These are phyloP conservation scores for Rhodocollybia butyracea DNA, from an alignment of 768 basidiomycete genomes.

Conservation along the genomic window DNA sequence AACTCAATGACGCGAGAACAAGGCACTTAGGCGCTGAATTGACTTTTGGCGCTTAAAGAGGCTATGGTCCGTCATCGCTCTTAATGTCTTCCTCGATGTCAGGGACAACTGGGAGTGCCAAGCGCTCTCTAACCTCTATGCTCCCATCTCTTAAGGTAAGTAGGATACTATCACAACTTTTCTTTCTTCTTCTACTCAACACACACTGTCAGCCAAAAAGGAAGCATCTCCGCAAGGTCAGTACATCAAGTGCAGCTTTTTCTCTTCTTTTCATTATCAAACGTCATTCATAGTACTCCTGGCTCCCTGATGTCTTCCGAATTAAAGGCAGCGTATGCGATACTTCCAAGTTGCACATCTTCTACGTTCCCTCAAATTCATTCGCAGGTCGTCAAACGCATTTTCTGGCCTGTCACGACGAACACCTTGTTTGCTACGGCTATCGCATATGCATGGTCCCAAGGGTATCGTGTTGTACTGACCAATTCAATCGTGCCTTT, in stretches of 20 bases:
- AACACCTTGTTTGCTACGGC: conserved; percentile 71
- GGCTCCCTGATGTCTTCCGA: conserved; percentile 86
- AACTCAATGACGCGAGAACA: no score
- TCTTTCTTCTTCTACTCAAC: conserved; percentile 16
- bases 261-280: background rate
- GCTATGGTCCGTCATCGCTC: no score
- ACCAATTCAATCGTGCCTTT: conserved; percentile 86
- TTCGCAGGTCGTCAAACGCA: conserved; percentile 61
- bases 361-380: background rate
- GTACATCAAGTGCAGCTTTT: background rate
- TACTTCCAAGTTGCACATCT: background rate
- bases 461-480: conserved; percentile 58
- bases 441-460: conserved; percentile 56
- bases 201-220: conserved; percentile 36
- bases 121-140: background rate
- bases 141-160: conserved; percentile 4
- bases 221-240: conserved; percentile 50
- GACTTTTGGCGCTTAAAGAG: no score
- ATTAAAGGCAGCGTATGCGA: conserved; percentile 74
- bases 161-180: conserved; percentile 28
- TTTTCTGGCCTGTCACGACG: conserved; percentile 80
- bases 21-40: no score
- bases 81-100: background rate
- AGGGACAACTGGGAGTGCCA: background rate
- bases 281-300: conserved; percentile 77